Evolutionary conservation across 2,329 filamentous ascomycete species (phyloP).

Genomic region (Pseudocercospora fuligena): DNA sequence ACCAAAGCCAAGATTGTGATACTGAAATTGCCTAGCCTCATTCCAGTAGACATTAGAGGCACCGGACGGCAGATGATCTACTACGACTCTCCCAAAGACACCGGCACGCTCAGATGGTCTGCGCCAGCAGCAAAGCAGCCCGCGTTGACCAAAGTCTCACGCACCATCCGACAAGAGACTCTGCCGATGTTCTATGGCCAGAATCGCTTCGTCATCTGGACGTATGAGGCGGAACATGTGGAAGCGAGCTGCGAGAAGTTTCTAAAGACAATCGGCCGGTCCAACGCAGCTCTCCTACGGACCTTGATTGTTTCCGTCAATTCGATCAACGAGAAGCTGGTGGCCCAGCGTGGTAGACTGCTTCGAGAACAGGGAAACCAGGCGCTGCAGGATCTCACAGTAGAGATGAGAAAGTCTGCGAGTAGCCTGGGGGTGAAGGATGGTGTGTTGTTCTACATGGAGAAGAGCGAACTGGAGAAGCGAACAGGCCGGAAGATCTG

Average conservation of each 20-base stretch:
- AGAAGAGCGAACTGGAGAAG: background rate
- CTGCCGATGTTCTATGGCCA: slow-evolving; percentile 24
- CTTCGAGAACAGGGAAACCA: too few species aligned
- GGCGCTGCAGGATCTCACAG: background rate
- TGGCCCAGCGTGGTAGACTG: too few species aligned
- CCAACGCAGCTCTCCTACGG: background rate
- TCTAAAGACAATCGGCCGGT: background rate
- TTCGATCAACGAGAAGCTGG: background rate
- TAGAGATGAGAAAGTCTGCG: background rate
- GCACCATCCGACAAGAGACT: slow-evolving; percentile 20
- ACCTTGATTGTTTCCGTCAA: background rate
- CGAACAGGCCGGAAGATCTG: background rate
- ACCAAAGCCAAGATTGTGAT: too few species aligned
- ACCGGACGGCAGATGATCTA: background rate
- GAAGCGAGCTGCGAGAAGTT: background rate
- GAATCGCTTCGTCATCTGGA: slow-evolving; percentile 16
- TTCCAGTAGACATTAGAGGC: too few species aligned
- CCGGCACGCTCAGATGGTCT: background rate
- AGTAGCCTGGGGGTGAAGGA: background rate
- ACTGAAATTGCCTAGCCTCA: too few species aligned
- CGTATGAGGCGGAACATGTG: background rate
- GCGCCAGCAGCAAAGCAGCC: slow-evolving; percentile 2
- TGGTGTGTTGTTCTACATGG: background rate
- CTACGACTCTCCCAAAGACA: too few species aligned
- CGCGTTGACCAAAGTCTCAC: slow-evolving; percentile 22